phyloP scores from a whole-genome alignment of 192 early-diverging fungal genomes.

The Neocallimastix lanati region DNA sequence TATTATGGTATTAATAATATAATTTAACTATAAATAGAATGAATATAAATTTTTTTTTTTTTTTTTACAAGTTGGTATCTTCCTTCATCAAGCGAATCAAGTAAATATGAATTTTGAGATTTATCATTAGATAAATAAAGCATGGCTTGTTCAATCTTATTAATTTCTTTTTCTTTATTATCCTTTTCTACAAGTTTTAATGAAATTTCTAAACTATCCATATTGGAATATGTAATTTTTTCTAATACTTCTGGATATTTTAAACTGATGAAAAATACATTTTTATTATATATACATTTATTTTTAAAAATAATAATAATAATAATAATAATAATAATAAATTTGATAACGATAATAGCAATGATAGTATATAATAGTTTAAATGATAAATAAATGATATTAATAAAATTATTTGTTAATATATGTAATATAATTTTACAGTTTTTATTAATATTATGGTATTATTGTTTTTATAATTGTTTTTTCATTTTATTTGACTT shows the following conservation, averaged over 20 bases:
- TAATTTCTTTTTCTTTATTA: neutral
- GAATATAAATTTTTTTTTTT: no score
- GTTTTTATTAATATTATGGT: no score
- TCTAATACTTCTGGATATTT: neutral
- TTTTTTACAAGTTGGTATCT: neutral
- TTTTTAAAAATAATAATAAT: neutral
- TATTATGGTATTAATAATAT: neutral
- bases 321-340: no score
- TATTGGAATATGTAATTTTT: neutral
- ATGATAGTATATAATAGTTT: no score
- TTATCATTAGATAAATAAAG: neutral
- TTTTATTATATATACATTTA: neutral
- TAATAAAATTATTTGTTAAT: no score
- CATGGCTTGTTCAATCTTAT: neutral
- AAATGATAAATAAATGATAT: no score
- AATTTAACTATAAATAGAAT: neutral
- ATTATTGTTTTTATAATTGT: no score
- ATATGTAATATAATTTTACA: no score
- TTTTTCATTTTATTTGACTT: no score
- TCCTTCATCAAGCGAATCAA: neutral
- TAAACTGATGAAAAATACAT: neutral
- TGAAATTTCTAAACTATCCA: neutral
- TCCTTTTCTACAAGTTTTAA: neutral
- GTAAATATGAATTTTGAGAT: neutral
- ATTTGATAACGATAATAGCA: no score